Evolutionary conservation across 179 eudicot species (phyloP), one percentile per base, ranked within the genome.

Genomic region (Carnegiea gigantea): DNA sequence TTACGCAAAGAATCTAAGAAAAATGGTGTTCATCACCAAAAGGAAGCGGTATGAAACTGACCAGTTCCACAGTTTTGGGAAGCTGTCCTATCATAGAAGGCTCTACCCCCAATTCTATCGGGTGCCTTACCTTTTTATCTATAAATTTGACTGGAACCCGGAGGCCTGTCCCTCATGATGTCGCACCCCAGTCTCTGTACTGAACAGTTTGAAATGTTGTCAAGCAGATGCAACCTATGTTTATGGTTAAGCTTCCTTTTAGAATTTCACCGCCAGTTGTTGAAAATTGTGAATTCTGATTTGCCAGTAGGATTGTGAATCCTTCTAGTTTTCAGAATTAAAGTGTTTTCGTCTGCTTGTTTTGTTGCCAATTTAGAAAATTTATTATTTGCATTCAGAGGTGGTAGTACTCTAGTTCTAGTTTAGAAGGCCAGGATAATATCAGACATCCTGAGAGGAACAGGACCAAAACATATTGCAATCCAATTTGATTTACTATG

Each of bases 1-100:
- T 4, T 67, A 7, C 23, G 79, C 83, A 9, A 23, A 33, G 0
- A 76, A 65, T 65, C 74, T 81, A 20, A 15, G 51, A 9, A 81
- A 67, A 26, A 13, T 76, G 2, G 48, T 33, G 12, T 81, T 30
- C 53, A 15, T 46, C 20, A 75, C 83, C 12, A 18, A 15, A 14
- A 36, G 9, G 6, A 67, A 49, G 67, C 48, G 30, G 21, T 76
- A 48, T 65, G 83, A 67, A 20, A 81, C 75, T 8, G 26, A 33
- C 36, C 44, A 76, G 14, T 9, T 76, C 60, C 43, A 30, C 5
- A 6, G 68, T 18, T 54, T 54, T 33, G 26, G 14, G 48, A 20
- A 76, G 65, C 67, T 76, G 46, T 5, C 28, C 9, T 49, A 6
- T 6, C 24, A 26, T 28, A 28, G 15, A 13, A 67, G 15, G 72